Evolutionary conservation across 768 basidiomycete genomes (phyloP), one percentile per base, ranked within the genome.

Genomic region (Lentinula lateritia): DNA sequence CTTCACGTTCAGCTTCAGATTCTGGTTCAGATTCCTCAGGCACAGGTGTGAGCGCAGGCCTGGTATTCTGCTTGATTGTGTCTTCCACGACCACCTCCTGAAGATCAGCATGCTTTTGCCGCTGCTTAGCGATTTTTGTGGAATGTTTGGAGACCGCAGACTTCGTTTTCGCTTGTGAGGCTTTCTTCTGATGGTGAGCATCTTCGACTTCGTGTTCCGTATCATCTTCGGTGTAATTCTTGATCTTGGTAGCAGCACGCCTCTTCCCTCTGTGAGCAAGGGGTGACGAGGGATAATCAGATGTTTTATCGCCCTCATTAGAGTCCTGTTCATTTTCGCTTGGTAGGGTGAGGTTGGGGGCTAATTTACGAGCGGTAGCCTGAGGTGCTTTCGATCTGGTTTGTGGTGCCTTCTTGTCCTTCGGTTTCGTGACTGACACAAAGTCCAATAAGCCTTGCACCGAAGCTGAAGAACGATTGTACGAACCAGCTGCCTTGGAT

Each of bases 1-100:
- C 23, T 42, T 43, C 55, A 15, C 16, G 38, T 16, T 42, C 55
- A 5, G 18, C 38, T 23, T 41, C 55, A 16, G 53, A 23, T 23
- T 59, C 58, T 34, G 58, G 54, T 71, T 63, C 72, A 73, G 28
- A 61, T 68, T 52, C 61, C 74, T 12, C 63, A 67, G 32, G 48
- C 66, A 62, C 72, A 71, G 72, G 66, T 68, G 5, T 70, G 74
- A 28, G 57, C 71, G 28, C 46, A 74, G 16, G 60, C 67, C 6
- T 68, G 69, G 13, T 52, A 52, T n/a, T 20, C 60, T n/a, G 45
- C 65, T 28, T 57, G 43, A 16, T 16, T 3, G 39, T 23, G 23
- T 35, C 12, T 7, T n/a, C 41, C 23, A 9, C 38, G 9, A 5
- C 28, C 23, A 16, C 9, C 23, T 13, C 41, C n/a, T 18, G 35